phyloP scores from a whole-genome alignment of 306 rosid species.

The Astragalus glycyphyllos region DNA sequence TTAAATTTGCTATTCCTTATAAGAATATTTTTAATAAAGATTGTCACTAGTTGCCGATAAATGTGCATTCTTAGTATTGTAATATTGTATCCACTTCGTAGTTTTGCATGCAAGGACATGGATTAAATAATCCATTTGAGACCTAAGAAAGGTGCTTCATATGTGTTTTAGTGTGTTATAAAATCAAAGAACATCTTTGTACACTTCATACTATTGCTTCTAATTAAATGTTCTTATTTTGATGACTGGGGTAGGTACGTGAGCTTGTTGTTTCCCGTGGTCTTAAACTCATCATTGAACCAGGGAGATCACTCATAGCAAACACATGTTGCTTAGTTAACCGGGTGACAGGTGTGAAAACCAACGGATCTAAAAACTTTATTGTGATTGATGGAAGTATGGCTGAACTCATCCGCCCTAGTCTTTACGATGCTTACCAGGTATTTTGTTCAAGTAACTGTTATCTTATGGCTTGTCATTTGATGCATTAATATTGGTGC shows the following conservation, averaged over 20 bases:
- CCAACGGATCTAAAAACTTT: conserved; percentile 92
- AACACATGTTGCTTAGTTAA: conserved; percentile 91
- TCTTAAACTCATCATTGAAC: conserved; percentile 94
- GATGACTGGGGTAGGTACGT: conserved; percentile 62
- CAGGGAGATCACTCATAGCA: conserved; percentile 96
- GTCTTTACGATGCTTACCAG: conserved; percentile 95
- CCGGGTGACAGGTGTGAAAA: conserved; percentile 94
- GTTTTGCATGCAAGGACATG: too few species aligned
- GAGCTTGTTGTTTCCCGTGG: conserved; percentile 79
- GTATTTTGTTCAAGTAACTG: conserved; percentile 50
- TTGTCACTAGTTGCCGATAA: conserved; percentile 7
- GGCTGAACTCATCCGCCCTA: conserved; percentile 99
- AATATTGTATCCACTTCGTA: too few species aligned
- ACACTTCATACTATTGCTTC: background rate
- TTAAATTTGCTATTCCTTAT: conserved; percentile 18
- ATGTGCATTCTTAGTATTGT: conserved; percentile 20
- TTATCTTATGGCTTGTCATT: conserved; percentile 13
- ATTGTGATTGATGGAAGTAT: conserved; percentile 95
- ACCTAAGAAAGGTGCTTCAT: too few species aligned
- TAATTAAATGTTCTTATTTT: conserved; percentile 4
- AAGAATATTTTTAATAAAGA: background rate
- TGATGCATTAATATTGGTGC: conserved; percentile 2
- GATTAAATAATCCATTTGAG: too few species aligned
- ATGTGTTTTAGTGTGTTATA: too few species aligned
- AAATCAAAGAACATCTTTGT: too few species aligned